Conservation (phyloP, 2,329 filamentous ascomycete species). For the Bipolaris oryzae region DNA sequence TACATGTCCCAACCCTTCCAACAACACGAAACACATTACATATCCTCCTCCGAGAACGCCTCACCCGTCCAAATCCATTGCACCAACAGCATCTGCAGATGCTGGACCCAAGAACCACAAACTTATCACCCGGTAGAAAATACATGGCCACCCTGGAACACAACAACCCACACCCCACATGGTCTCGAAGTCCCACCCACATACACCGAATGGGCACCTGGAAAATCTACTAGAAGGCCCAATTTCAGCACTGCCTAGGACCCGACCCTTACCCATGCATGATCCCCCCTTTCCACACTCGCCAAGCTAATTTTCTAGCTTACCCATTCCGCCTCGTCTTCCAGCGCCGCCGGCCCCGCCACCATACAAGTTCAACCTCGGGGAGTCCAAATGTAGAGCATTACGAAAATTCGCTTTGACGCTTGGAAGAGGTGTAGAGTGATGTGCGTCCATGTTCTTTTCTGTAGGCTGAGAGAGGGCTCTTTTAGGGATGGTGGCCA, state of each 20-base stretch:
- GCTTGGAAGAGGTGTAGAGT: conserved; percentile 33
- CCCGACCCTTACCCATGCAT: neutral
- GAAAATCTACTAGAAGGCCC: neutral
- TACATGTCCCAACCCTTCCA: neutral
- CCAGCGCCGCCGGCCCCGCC: conserved; percentile 20
- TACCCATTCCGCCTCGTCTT: conserved; percentile 28
- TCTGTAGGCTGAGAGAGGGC: conserved; percentile 38
- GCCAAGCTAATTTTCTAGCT: conserved; percentile 27
- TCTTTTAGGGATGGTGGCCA: conserved; percentile 45
- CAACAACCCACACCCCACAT: neutral
- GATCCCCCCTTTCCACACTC: too few relatives aligned
- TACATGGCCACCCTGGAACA: neutral
- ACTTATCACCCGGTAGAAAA: neutral
- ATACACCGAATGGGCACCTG: neutral
- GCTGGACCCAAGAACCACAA: neutral
- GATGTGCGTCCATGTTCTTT: conserved; percentile 41
- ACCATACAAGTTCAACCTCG: conserved; percentile 35
- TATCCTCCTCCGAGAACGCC: neutral
- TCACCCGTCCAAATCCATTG: neutral
- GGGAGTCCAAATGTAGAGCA: conserved; percentile 48
- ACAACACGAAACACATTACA: neutral
- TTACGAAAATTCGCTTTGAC: too few relatives aligned
- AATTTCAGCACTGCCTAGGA: neutral
- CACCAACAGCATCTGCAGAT: neutral
- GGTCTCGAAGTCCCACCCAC: neutral